Percentiles rank a stretch among this genome's conserved stretches.
Evolutionary conservation across 1,284 basidiomycete genomes (phyloP).

Genomic region (Ustilago vetiveriae): DNA sequence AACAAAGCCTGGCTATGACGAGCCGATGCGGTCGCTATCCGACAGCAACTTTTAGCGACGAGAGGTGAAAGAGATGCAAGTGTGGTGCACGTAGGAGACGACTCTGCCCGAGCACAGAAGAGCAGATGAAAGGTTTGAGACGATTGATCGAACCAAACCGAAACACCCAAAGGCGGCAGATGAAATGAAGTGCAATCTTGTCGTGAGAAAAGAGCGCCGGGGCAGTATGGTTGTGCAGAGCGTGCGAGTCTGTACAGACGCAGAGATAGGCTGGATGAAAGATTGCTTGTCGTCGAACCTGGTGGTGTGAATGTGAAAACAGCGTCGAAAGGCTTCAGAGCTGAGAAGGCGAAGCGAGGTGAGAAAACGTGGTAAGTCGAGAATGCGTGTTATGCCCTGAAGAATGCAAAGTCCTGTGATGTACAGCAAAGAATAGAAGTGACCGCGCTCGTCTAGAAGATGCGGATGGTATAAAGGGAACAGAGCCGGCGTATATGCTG

Average conservation of each 20-base stretch:
- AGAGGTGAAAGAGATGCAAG: not conserved
- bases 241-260: not conserved
- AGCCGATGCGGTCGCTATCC: too few relatives aligned
- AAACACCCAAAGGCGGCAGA: too few relatives aligned
- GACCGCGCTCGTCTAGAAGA: not conserved
- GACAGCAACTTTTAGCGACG: constrained; percentile 8
- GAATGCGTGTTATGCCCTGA: constrained; percentile 4
- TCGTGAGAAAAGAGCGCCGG: not conserved
- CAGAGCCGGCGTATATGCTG: not conserved
- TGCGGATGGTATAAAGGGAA: constrained; percentile 14
- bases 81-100: not conserved
- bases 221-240: not conserved
- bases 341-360: not conserved
- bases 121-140: constrained; percentile 1
- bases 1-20: too few relatives aligned
- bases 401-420: constrained; percentile 3
- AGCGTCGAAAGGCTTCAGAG: not conserved
- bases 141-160: not conserved
- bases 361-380: constrained; percentile 5
- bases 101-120: too few relatives aligned
- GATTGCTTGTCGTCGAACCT: too few relatives aligned
- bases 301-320: too few relatives aligned
- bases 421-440: constrained; percentile 9
- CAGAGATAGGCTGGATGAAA: not conserved
- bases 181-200: constrained; percentile 9